phyloP scores from a whole-genome alignment of 2,329 filamentous ascomycete genomes.

The Orbilia oligospora region DNA sequence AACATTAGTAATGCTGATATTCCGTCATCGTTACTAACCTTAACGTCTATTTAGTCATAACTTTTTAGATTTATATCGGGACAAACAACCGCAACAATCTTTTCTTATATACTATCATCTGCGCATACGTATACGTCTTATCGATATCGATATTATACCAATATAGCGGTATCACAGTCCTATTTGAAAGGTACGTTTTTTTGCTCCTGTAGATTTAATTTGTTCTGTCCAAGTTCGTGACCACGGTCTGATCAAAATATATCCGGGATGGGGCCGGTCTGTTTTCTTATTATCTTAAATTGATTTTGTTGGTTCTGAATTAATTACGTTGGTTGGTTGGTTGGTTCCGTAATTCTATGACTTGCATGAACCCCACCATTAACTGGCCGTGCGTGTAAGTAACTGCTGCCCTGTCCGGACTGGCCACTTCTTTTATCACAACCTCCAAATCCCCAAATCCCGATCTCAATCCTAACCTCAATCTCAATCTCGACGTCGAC shows the following conservation, averaged over 20 bases:
- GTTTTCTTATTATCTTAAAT: background rate
- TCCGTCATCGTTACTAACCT: conserved; percentile 19
- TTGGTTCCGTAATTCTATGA: background rate
- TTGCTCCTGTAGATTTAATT: background rate
- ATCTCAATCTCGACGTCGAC: background rate
- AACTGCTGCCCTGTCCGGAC: background rate
- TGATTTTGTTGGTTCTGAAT: background rate
- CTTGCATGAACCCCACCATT: conserved; percentile 21
- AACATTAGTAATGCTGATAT: conserved; percentile 17
- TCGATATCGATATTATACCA: background rate
- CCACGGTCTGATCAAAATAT: too few species aligned
- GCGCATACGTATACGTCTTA: background rate
- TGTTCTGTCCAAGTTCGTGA: background rate
- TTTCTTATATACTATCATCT: background rate
- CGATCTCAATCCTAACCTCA: background rate
- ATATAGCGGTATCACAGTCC: background rate
- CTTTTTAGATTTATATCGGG: background rate
- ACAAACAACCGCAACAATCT: too few species aligned
- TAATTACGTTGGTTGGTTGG: too few species aligned
- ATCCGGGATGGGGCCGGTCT: background rate
- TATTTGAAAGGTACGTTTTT: background rate
- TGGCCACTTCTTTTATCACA: background rate
- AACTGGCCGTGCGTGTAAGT: background rate
- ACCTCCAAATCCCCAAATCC: background rate
- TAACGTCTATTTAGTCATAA: background rate